Evolutionary conservation across 2,329 filamentous ascomycete genomes (phyloP), one percentile per base, ranked within the genome.

Genomic region (Onygena corvina): DNA sequence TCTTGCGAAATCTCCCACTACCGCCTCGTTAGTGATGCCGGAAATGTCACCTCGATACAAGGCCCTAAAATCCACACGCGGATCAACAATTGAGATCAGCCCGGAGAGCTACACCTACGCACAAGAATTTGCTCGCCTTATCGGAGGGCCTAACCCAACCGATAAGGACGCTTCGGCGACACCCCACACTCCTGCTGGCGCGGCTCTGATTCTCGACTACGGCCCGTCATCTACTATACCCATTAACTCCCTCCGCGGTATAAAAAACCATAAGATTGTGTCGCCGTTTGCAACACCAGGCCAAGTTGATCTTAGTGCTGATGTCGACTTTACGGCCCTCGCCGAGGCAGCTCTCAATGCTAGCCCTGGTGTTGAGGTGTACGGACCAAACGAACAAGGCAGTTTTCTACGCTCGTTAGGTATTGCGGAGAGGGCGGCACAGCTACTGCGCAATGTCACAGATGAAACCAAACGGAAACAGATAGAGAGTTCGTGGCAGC

Each of bases 131-230:
- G 87, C 92, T 4, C 68, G 76, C 9, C 81, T 87, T 49, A 94
- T 98, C 59, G 90, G 90, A 47, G 87, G 86, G 47, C 21, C 34
- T 25, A 40, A 40, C 14, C 16, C 21, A 25, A 48, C 57, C 44
- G 48, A 59, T 1, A 48, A 48, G 23, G 40, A 56, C n/a, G 38
- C 55, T 31, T 42, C 47, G 9, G 33, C 51, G 9, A 33, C 56
- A 72, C 4, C 69, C 73, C 57, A 71, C 0, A 63, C 62, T 0
- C 80, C 89, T 1, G 83, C 81, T 0, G 92, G 92, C 46, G 92
- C 89, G 6, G 92, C 90, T 0, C 74, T 98, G n/a, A 86, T 98
- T 58, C 79, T 98, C 40, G 92, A 98, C 70, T 98, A 98, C 67
- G 92, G 92, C 14, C 84, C 90, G 3, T 67, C 79, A 2, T 74